A percentile compares a stretch with the other conserved stretches of the same genome.
phyloP scores from a whole-genome alignment of 2,329 filamentous ascomycete species.

The Corniculantispora saksenae region DNA sequence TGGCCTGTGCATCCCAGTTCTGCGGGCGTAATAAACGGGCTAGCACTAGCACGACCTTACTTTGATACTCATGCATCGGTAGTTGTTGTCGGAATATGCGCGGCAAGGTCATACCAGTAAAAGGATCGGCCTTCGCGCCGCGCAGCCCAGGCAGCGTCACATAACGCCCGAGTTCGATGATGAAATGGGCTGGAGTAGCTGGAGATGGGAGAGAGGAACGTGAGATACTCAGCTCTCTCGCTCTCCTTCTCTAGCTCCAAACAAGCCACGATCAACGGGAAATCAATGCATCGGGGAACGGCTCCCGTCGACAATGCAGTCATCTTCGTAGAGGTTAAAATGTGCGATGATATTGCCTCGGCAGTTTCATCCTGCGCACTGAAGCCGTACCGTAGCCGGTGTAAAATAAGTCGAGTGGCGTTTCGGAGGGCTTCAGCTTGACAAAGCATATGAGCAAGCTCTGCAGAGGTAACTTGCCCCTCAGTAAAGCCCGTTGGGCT shows the following conservation, averaged over 20 bases:
- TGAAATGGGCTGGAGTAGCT: constrained; percentile 17
- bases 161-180: background rate
- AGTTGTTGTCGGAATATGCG: background rate
- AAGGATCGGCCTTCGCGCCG: background rate
- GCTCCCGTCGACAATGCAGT: constrained; percentile 23
- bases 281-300: constrained; percentile 24
- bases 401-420: constrained; percentile 27
- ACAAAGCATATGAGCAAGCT: constrained; percentile 32
- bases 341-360: constrained; percentile 24
- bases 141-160: background rate
- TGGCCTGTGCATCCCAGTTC: too few relatives aligned
- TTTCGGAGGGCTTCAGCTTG: constrained; percentile 29
- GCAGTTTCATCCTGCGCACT: constrained; percentile 24
- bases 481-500: constrained; percentile 25
- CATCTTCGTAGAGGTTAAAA: constrained; percentile 28
- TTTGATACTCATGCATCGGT: background rate
- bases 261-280: constrained; percentile 28
- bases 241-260: constrained; percentile 25
- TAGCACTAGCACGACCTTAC: too few relatives aligned
- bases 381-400: constrained; percentile 27
- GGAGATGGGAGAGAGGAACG: constrained; percentile 20
- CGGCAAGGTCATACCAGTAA: constrained; percentile 9
- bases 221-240: constrained; percentile 19
- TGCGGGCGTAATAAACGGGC: too few relatives aligned
- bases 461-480: constrained; percentile 22